Conservation (phyloP, 495 filamentous ascomycete species). For the Daldinia vernicosa region DNA sequence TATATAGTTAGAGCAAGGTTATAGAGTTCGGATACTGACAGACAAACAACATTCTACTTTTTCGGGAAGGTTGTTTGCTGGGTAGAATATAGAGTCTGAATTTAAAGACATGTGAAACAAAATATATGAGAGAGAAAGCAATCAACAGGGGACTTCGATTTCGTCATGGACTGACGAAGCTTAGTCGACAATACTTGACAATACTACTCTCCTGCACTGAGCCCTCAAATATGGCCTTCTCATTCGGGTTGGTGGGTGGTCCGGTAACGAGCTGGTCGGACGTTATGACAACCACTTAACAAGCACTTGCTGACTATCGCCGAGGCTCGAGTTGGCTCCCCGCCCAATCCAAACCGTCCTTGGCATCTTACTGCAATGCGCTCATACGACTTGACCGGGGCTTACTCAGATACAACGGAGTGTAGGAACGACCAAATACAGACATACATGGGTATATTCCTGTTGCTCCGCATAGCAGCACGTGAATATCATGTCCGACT, state of each 20-base stretch:
- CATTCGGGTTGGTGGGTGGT: conserved; percentile 31
- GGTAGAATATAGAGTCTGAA: conserved; percentile 29
- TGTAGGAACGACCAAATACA: conserved; percentile 6
- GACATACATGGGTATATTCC: conserved; percentile 14
- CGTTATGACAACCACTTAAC: conserved; percentile 15
- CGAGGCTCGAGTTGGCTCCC: conserved; percentile 11
- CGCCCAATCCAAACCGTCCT: conserved; percentile 29
- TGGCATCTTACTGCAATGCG: conserved; percentile 42
- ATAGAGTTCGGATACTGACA: conserved; percentile 31
- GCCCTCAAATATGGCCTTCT: conserved; percentile 35
- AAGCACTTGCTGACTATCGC: conserved; percentile 7
- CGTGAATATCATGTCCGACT: conserved; percentile 21
- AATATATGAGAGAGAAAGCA: conserved; percentile 18
- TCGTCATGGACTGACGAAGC: conserved; percentile 30
- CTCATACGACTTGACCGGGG: conserved; percentile 20
- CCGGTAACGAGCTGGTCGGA: conserved; percentile 20
- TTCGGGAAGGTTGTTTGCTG: conserved; percentile 8
- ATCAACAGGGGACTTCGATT: conserved; percentile 26
- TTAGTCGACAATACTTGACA: conserved; percentile 19
- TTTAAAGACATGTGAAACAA: conserved; percentile 35
- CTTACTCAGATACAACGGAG: conserved; percentile 35
- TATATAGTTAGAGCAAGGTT: conserved; percentile 14
- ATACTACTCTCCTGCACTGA: conserved; percentile 26
- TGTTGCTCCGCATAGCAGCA: conserved; percentile 17
- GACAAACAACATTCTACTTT: conserved; percentile 3